A percentile compares a stretch with the other conserved stretches of the same genome.
Conservation (phyloP, 2,329 filamentous ascomycete species). For the Ophiostoma himal-ulmi region DNA sequence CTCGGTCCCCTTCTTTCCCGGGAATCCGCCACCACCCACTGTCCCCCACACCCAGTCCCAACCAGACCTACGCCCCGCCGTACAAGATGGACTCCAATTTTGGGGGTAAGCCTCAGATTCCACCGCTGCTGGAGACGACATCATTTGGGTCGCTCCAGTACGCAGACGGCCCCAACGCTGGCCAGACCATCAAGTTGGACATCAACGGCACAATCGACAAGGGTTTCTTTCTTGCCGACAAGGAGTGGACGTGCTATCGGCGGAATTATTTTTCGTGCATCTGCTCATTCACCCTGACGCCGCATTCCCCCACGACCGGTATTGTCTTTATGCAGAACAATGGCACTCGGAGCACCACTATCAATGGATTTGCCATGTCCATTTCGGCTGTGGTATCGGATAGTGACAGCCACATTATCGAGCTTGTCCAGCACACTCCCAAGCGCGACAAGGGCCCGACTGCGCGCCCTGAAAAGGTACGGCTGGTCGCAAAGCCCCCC, state of each 20-base stretch:
- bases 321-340: conserved; percentile 48
- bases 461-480: conserved; percentile 63
- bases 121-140: conserved; percentile 47
- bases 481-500: conserved; percentile 61
- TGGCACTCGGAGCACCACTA: conserved; percentile 53
- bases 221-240: conserved; percentile 75
- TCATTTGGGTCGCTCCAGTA: conserved; percentile 58
- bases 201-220: conserved; percentile 81
- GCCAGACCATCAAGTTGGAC: conserved; percentile 57
- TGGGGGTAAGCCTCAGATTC: conserved; percentile 41
- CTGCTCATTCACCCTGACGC: conserved; percentile 68
- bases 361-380: conserved; percentile 73
- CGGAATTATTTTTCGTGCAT: conserved; percentile 86
- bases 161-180: conserved; percentile 43
- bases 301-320: conserved; percentile 43
- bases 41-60: conserved; percentile 48
- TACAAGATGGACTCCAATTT: conserved; percentile 49
- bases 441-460: conserved; percentile 86
- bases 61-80: conserved; percentile 37
- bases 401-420: conserved; percentile 67
- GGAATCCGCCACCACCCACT: conserved; percentile 45
- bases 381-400: conserved; percentile 80
- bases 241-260: conserved; percentile 87
- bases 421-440: conserved; percentile 83
- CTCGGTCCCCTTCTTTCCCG: conserved; percentile 49